These are phyloP conservation scores for Metschnikowia henanensis DNA, from an alignment of 805 yeast genomes.

Conservation along the genomic window DNA sequence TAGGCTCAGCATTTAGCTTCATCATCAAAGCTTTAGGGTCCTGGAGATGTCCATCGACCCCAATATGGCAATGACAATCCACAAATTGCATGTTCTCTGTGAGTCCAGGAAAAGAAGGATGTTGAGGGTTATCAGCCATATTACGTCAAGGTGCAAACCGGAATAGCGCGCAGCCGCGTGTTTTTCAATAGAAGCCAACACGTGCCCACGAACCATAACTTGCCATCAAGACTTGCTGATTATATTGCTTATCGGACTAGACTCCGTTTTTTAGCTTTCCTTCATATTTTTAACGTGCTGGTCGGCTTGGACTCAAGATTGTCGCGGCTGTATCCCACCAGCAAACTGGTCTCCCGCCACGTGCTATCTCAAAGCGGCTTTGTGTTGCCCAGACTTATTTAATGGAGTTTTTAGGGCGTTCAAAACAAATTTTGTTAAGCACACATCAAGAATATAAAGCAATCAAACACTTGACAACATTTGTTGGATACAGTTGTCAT, in stretches of 20 bases:
- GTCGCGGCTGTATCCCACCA: too few species aligned
- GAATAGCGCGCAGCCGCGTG: not conserved
- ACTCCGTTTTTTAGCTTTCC: too few species aligned
- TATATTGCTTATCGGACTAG: not conserved
- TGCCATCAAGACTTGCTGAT: not conserved
- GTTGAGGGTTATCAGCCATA: too few species aligned
- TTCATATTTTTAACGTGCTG: too few species aligned
- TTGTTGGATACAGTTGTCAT: not conserved
- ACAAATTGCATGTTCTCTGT: slow-evolving; percentile 9
- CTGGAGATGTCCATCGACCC: slow-evolving; percentile 13
- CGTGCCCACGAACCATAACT: not conserved
- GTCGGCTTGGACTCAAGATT: too few species aligned
- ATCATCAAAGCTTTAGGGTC: slow-evolving; percentile 8
- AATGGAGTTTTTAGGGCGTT: too few species aligned
- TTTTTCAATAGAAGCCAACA: not conserved
- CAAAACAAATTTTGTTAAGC: too few species aligned
- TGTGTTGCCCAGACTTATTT: not conserved
- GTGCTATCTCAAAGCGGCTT: not conserved
- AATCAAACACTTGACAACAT: not conserved
- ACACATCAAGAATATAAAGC: too few species aligned
- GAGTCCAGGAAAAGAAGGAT: too few species aligned
- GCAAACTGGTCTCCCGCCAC: not conserved
- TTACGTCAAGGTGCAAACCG: not conserved
- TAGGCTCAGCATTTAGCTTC: slow-evolving; percentile 5
- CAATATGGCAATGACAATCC: slow-evolving; percentile 38